phyloP scores from a whole-genome alignment of 2,329 filamentous ascomycete species.

The Didymellaceae sp. region DNA sequence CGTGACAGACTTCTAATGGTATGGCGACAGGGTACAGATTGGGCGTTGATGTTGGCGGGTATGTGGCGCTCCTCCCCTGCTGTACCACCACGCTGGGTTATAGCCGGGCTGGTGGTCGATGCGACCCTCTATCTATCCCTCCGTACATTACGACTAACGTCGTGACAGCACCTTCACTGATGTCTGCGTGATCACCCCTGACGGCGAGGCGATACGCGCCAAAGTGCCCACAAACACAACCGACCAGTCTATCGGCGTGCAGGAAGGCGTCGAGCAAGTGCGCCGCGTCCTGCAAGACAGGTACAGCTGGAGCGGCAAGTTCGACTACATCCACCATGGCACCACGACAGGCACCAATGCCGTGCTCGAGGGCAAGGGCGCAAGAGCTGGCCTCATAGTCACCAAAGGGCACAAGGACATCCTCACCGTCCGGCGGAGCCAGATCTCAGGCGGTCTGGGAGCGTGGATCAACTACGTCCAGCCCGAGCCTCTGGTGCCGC shows the following conservation, averaged over 20 bases:
- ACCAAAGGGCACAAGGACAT: slow-evolving; percentile 60
- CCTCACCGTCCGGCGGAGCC: slow-evolving; percentile 54
- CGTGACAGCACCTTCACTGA: slow-evolving; percentile 56
- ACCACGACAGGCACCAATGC: slow-evolving; percentile 60
- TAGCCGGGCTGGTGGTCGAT: too few relatives aligned
- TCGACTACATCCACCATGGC: slow-evolving; percentile 59
- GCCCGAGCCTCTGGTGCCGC: slow-evolving; percentile 57
- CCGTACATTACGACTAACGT: too few relatives aligned
- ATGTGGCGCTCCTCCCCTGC: slow-evolving; percentile 17
- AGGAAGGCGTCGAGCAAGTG: slow-evolving; percentile 54
- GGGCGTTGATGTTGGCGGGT: slow-evolving; percentile 47
- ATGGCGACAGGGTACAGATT: slow-evolving; percentile 41
- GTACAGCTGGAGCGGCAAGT: slow-evolving; percentile 53
- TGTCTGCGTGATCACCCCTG: slow-evolving; percentile 55
- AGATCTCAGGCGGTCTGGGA: slow-evolving; percentile 59
- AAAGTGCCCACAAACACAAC: slow-evolving; percentile 56
- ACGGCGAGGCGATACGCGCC: slow-evolving; percentile 53
- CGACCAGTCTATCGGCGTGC: slow-evolving; percentile 58
- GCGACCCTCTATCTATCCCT: too few relatives aligned
- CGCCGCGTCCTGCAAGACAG: slow-evolving; percentile 48
- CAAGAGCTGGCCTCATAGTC: slow-evolving; percentile 55
- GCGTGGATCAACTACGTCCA: slow-evolving; percentile 58
- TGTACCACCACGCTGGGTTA: not conserved
- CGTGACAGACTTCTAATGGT: not conserved
- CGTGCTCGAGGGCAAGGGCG: slow-evolving; percentile 58